Evolutionary conservation across 768 basidiomycete genomes (phyloP).

Genomic region (Favolaschia claudopus): DNA sequence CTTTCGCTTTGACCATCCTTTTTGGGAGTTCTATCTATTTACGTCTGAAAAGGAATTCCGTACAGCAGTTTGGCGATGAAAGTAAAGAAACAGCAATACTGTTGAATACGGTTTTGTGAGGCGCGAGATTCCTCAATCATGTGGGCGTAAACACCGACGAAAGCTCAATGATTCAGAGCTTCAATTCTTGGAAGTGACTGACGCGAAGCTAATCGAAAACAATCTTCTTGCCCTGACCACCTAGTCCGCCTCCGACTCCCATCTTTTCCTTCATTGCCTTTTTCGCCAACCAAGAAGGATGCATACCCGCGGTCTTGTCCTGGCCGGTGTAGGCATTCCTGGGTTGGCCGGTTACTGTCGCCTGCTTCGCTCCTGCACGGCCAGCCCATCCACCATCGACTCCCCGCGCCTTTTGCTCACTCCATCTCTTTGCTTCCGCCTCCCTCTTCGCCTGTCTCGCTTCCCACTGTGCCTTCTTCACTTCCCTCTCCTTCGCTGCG

Average conservation of each 20-base stretch:
- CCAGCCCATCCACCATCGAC: slow-evolving; percentile 24
- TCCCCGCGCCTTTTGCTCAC: slow-evolving; percentile 8
- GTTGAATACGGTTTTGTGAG: too few relatives aligned
- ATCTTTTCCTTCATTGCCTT: slow-evolving; percentile 73
- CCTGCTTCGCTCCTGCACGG: neutral
- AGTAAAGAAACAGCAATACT: too few relatives aligned
- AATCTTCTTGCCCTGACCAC: slow-evolving; percentile 88
- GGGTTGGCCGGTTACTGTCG: slow-evolving; percentile 3
- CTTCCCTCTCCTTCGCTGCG: slow-evolving; percentile 28
- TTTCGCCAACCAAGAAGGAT: slow-evolving; percentile 98
- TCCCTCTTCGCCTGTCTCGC: neutral
- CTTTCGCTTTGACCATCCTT: too few relatives aligned
- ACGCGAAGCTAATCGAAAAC: slow-evolving; percentile 51
- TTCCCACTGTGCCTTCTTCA: slow-evolving; percentile 14
- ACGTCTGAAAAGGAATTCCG: too few relatives aligned
- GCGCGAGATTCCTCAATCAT: too few relatives aligned
- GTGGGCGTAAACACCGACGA: neutral
- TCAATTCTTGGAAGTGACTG: neutral
- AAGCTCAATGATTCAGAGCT: neutral
- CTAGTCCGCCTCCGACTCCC: slow-evolving; percentile 58
- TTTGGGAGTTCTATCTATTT: too few relatives aligned
- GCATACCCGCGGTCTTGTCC: slow-evolving; percentile 54
- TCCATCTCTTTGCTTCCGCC: slow-evolving; percentile 13
- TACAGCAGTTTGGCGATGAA: too few relatives aligned
- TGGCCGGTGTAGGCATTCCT: slow-evolving; percentile 25